These are phyloP conservation scores for Mucor velutinosus DNA, from an alignment of 371 early-diverging fungal genomes.

Conservation along the genomic window DNA sequence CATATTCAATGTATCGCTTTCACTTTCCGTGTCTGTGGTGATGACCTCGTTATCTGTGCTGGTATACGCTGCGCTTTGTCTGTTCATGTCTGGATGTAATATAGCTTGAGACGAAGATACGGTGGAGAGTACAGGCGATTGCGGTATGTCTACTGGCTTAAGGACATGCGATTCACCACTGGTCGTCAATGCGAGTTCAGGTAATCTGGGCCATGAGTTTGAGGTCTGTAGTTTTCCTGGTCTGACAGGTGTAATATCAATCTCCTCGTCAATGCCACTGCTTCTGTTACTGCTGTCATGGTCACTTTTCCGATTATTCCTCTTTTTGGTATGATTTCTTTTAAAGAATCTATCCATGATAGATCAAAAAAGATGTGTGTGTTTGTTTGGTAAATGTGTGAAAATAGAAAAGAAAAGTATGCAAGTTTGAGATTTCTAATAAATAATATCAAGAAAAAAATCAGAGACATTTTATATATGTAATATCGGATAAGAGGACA, in stretches of 20 bases:
- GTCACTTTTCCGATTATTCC: neutral
- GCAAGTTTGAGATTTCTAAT: neutral
- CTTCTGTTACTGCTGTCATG: neutral
- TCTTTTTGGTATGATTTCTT: neutral
- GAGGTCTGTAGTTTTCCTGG: neutral
- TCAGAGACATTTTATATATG: neutral
- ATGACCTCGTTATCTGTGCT: neutral
- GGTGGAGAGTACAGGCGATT: neutral
- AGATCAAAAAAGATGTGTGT: neutral
- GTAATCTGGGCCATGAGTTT: slow-evolving; percentile 14
- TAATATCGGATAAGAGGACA: neutral
- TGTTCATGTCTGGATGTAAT: neutral
- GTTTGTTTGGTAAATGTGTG: neutral
- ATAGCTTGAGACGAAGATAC: neutral
- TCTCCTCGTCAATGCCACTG: slow-evolving; percentile 1
- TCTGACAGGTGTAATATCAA: neutral
- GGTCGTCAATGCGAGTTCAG: slow-evolving; percentile 16
- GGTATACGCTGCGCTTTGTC: neutral
- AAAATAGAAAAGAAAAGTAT: neutral
- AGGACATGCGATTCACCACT: neutral
- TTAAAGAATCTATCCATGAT: slow-evolving; percentile 6
- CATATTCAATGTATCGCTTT: neutral
- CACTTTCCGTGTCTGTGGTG: neutral
- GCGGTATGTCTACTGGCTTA: neutral
- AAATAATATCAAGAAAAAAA: neutral